phyloP scores from a whole-genome alignment of 306 rosid species.

The Citrullus colocynthis region DNA sequence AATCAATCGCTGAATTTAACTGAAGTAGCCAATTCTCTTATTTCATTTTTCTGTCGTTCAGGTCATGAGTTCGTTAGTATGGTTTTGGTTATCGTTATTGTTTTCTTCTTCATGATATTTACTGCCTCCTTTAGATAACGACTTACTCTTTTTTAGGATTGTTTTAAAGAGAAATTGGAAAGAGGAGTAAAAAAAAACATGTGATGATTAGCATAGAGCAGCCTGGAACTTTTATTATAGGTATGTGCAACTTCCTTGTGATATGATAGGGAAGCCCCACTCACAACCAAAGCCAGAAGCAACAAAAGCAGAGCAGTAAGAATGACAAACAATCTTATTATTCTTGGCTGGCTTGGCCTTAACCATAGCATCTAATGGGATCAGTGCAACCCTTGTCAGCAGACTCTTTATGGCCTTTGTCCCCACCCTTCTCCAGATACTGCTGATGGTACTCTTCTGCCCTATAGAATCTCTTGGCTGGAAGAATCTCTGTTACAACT shows the following conservation, averaged over 20 bases:
- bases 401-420: conserved; percentile 43
- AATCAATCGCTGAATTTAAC: neutral
- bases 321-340: neutral
- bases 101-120: neutral
- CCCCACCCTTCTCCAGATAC: conserved; percentile 78
- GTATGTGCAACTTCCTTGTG: neutral
- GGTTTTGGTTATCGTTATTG: neutral
- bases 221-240: neutral
- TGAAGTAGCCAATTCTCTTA: neutral
- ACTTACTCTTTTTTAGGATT: neutral
- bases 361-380: conserved; percentile 75
- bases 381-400: conserved; percentile 72
- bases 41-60: neutral
- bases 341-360: neutral
- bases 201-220: neutral
- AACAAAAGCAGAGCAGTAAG: neutral
- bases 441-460: conserved; percentile 98
- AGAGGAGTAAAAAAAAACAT: neutral
- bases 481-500: conserved; percentile 73
- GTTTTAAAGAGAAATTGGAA: neutral
- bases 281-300: neutral
- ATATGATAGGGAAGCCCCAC: neutral
- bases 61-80: too few relatives aligned
- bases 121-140: neutral
- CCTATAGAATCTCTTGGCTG: conserved; percentile 66